Evolutionary conservation across 1,284 basidiomycete genomes (phyloP), one percentile per base, ranked within the genome.

Genomic region (Laetiporus sulphureus): DNA sequence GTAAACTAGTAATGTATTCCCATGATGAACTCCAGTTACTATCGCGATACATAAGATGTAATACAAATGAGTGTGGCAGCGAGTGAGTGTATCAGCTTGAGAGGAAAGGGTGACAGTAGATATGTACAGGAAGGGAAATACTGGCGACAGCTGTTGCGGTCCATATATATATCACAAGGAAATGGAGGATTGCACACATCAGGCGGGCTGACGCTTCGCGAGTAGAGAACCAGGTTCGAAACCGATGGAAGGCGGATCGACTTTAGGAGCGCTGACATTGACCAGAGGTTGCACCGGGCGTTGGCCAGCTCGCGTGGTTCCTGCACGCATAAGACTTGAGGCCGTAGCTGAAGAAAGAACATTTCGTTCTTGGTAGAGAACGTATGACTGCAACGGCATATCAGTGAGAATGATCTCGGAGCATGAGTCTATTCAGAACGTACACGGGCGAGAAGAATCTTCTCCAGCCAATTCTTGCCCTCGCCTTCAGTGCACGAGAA

Each of bases 401-500:
- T 49, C 18, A 59, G 54, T n/a, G n/a, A n/a, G n/a, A n/a, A n/a
- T n/a, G n/a, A n/a, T n/a, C n/a, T n/a, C 34, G 11, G 11, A 33
- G 8, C 18, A 33, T 8, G 18, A 7, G 32, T 10, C 8, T 29
- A 10, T 29, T 29, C 8, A 16, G 20, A 23, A 69, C 84, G 59
- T 60, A 89, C 86, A 45, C 87, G 75, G 50, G 87, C 86, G 37
- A 89, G 62, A 23, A 89, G 69, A 33, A 90, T 79, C 54, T 71
- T 78, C 62, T 87, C 77, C 55, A 88, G 68, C 86, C 73, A 75
- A 54, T 69, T 68, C 52, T 73, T 71, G 22, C 87, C 87, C 38
- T 83, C 80, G 33, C 71, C 73, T 56, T 83, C 76, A 30, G 79
- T 75, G 45, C 83, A 83, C 18, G 81, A 81, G 57, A 95, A 89